Conservation (phyloP, 257 asterid genomes). For the Mitragyna speciosa region DNA sequence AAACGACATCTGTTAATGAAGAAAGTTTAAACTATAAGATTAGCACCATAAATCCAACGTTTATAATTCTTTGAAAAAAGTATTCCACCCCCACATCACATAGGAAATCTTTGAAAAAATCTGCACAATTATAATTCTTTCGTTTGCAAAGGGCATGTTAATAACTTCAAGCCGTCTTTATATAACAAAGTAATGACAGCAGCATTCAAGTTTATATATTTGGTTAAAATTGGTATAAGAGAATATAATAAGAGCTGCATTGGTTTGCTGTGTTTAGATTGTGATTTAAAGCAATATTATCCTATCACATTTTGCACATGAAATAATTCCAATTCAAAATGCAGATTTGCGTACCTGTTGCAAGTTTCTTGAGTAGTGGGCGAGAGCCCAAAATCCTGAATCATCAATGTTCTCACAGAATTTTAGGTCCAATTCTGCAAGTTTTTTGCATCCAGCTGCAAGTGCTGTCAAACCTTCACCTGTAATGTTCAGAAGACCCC, state of each 20-base stretch:
- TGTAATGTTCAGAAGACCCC: slow-evolving; percentile 47
- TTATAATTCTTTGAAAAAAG: too few relatives aligned
- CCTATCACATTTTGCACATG: neutral
- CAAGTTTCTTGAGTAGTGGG: slow-evolving; percentile 60
- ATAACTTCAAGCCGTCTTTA: neutral
- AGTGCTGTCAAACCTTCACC: slow-evolving; percentile 58
- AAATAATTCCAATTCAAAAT: neutral
- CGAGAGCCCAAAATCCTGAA: slow-evolving; percentile 69
- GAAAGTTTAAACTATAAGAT: neutral
- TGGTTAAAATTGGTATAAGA: neutral
- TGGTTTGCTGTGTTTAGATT: neutral
- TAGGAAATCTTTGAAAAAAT: too few relatives aligned
- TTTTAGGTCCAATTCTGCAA: slow-evolving; percentile 63
- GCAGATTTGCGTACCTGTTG: slow-evolving; percentile 49
- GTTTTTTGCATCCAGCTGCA: slow-evolving; percentile 63
- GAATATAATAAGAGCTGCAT: neutral
- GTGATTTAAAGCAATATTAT: neutral
- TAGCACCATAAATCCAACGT: neutral
- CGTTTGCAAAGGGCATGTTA: neutral
- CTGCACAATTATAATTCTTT: neutral
- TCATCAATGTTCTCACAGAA: slow-evolving; percentile 51
- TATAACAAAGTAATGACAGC: neutral
- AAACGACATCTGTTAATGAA: neutral
- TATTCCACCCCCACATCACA: too few relatives aligned
- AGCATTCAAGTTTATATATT: neutral